Evolutionary conservation across 805 yeast species (phyloP).

Genomic region (Teunomyces cretensis): DNA sequence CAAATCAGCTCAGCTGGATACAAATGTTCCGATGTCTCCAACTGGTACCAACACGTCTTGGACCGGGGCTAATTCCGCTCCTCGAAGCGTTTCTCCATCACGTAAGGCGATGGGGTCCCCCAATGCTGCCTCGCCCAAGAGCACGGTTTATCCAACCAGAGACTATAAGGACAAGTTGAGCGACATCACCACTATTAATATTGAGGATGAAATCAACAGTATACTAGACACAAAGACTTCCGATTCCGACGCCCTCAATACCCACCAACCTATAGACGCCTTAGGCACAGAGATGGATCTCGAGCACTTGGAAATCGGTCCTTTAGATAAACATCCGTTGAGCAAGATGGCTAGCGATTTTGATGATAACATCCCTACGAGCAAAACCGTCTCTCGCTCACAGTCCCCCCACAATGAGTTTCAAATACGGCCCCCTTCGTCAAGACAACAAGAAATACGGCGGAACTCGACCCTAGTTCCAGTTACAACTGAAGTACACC

Average conservation of each 20-base stretch:
- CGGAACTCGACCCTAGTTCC: constrained; percentile 17
- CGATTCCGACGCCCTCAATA: neutral
- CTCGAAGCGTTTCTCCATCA: constrained; percentile 1
- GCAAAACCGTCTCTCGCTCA: constrained; percentile 15
- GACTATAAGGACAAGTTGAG: neutral
- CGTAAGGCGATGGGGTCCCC: neutral
- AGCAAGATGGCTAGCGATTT: constrained; percentile 2
- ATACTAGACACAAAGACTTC: constrained; percentile 8
- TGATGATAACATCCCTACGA: constrained; percentile 2
- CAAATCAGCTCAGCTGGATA: constrained; percentile 1
- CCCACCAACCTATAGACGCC: neutral
- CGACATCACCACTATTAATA: constrained; percentile 1
- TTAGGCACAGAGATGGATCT: constrained; percentile 6
- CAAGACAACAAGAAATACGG: constrained; percentile 12
- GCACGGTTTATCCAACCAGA: neutral
- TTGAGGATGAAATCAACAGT: constrained; percentile 13
- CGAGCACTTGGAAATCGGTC: constrained; percentile 12
- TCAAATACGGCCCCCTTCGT: neutral
- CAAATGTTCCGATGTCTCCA: constrained; percentile 1
- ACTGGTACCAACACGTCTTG: neutral
- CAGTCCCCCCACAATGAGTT: constrained; percentile 12
- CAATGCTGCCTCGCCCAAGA: constrained; percentile 1
- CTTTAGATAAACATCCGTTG: constrained; percentile 8
- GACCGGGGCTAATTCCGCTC: neutral
- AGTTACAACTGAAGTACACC: constrained; percentile 15